phyloP scores from a whole-genome alignment of 2,329 filamentous ascomycete genomes.

The Pseudocercospora eumusae region DNA sequence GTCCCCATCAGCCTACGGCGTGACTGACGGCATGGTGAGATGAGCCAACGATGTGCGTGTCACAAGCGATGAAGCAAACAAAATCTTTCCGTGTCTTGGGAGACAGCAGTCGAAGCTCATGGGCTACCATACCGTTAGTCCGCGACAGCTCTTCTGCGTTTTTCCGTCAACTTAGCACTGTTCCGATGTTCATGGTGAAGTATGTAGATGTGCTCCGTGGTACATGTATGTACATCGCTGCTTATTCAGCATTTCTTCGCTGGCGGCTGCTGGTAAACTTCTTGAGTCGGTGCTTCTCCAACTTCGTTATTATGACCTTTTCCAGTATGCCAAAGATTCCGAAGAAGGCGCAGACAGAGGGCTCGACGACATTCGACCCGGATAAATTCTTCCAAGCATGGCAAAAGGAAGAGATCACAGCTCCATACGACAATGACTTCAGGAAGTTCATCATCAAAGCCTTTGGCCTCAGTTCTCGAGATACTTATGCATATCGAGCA shows the following conservation, averaged over 20 bases:
- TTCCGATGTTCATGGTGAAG: not conserved
- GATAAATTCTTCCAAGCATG: constrained; percentile 49
- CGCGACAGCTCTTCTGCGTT: not conserved
- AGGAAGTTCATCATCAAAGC: constrained; percentile 49
- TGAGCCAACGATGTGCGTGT: not conserved
- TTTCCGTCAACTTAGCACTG: too few relatives aligned
- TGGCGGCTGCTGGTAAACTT: not conserved
- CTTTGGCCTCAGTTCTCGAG: constrained; percentile 50
- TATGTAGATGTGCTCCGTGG: too few relatives aligned
- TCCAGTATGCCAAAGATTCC: constrained; percentile 37
- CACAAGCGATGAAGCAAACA: constrained; percentile 2
- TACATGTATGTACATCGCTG: not conserved
- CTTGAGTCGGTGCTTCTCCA: not conserved
- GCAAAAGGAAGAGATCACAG: constrained; percentile 43
- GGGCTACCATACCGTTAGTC: too few relatives aligned
- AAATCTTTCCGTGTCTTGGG: not conserved
- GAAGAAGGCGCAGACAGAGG: constrained; percentile 42
- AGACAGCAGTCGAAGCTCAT: not conserved
- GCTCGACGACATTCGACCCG: constrained; percentile 49
- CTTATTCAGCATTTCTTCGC: not conserved
- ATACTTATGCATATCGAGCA: constrained; percentile 55
- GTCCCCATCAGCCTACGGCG: not conserved
- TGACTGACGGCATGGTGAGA: not conserved
- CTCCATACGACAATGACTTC: constrained; percentile 47
- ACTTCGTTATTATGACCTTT: not conserved